Evolutionary conservation across 495 filamentous ascomycete species (phyloP), one percentile per base, ranked within the genome.

Genomic region (Daldinia grandis): DNA sequence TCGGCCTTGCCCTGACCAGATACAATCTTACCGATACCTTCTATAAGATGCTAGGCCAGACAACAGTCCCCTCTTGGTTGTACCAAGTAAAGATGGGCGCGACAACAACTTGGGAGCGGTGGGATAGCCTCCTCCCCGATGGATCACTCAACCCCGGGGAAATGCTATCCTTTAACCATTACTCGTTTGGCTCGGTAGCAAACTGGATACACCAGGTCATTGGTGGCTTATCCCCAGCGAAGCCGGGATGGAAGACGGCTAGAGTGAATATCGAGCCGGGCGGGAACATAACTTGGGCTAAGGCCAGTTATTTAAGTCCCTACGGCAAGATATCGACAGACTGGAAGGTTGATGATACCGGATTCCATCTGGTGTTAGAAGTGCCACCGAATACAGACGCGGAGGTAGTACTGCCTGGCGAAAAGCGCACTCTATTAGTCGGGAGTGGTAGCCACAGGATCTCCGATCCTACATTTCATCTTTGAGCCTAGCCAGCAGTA

Each of bases 41-140:
- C 47, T 79, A 79, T 59, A 58, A 61, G 25, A 79, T 79, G 78
- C 44, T 79, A 4, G 42, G 69, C 37, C 73, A 79, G 64, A 78
- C 78, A 21, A 66, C 61, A 8, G 73, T 80, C 15, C 82, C 85
- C 17, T 83, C 77, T 5, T 87, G 85, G 85, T 68, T 87, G 53
- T 86, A 84, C 70, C 84, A 82, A 12, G 77, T 88, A 10, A 73
- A 76, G 1, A 83, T 85, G 80, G 81, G 80, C 30, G 84, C 79
- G 0, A 88, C 86, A 0, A 86, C 85, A 1, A 83, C 83, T 2
- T 87, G 85, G 86, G 85, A 88, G 69, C 79, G 86, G 1, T 87
- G 86, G 86, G 84, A 87, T 66, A 82, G 79, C 24, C 80, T 88
- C 62, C 72, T 85, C 2, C 78, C 80, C 0, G 80, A 87, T 66